These are phyloP conservation scores for Rhododendron ovatum DNA, from an alignment of 148 eudicot species.

Conservation along the genomic window DNA sequence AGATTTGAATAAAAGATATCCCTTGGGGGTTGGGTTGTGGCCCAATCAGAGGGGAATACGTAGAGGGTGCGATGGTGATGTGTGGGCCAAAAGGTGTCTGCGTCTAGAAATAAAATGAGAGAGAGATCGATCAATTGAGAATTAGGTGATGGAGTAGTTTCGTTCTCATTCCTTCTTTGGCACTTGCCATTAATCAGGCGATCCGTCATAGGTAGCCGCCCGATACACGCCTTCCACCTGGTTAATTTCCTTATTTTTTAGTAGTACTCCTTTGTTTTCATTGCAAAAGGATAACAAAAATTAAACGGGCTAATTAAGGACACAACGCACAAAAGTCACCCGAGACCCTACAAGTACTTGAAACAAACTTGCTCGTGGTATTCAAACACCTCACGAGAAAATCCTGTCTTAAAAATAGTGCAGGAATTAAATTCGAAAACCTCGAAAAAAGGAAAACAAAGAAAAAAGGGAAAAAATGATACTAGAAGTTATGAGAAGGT, in stretches of 20 bases:
- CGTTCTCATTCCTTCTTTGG: background rate
- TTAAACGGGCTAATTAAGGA: too few species aligned
- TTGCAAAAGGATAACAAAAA: too few species aligned
- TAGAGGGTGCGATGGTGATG: constrained; percentile 10
- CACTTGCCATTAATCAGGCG: background rate
- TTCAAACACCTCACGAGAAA: too few species aligned
- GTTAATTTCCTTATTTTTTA: background rate
- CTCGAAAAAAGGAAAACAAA: too few species aligned
- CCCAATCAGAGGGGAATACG: constrained; percentile 27
- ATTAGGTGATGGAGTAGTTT: background rate
- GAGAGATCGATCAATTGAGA: background rate
- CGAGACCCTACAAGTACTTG: too few species aligned
- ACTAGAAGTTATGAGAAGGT: too few species aligned
- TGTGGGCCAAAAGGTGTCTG: background rate
- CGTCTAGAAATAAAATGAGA: background rate
- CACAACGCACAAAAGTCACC: too few species aligned
- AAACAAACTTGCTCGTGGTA: too few species aligned
- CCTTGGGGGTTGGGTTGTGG: background rate
- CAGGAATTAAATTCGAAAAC: too few species aligned
- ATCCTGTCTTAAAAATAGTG: too few species aligned
- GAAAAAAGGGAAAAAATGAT: too few species aligned
- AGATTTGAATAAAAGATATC: background rate
- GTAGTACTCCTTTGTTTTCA: too few species aligned
- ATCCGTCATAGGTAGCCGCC: background rate
- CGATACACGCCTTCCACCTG: background rate